A percentile compares a stretch with the other conserved stretches of the same genome.
Evolutionary conservation across 441 rosid species (phyloP).

Genomic region (Populus hybrid): DNA sequence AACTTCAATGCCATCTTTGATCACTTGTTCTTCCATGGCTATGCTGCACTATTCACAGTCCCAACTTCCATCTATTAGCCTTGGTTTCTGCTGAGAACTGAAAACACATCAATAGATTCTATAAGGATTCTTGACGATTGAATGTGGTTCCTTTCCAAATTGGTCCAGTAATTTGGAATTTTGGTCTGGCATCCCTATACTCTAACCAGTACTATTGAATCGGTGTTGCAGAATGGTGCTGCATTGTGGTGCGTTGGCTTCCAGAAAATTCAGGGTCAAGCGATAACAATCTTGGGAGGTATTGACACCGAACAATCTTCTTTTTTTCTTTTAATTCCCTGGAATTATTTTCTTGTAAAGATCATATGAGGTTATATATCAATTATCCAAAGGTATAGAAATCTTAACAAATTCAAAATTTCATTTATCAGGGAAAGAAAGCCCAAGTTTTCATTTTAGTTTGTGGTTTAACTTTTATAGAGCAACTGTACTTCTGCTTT

Average conservation of each 20-base stretch:
- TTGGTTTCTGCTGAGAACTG: not conserved
- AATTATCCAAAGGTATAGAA: not conserved
- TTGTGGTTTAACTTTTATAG: not conserved
- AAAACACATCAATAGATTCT: not conserved
- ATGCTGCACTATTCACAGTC: not conserved
- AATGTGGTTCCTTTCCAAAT: not conserved
- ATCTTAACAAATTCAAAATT: not conserved
- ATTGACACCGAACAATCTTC: slow-evolving; percentile 3
- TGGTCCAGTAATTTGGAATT: not conserved
- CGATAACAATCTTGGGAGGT: slow-evolving; percentile 91
- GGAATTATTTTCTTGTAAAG: not conserved
- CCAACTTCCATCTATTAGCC: not conserved
- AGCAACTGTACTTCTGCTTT: not conserved
- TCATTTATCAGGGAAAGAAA: not conserved
- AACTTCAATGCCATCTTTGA: not conserved
- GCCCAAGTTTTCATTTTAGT: not conserved
- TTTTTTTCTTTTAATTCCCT: not conserved
- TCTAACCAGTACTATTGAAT: slow-evolving; percentile 6
- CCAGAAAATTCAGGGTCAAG: slow-evolving; percentile 60
- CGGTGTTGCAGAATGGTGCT: slow-evolving; percentile 56
- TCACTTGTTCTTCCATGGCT: not conserved
- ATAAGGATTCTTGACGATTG: not conserved
- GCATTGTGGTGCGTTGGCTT: slow-evolving; percentile 22
- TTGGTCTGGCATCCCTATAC: not conserved
- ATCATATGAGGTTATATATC: not conserved